Evolutionary conservation across 331 rosid species (phyloP).

Genomic region (Malus hybrid): DNA sequence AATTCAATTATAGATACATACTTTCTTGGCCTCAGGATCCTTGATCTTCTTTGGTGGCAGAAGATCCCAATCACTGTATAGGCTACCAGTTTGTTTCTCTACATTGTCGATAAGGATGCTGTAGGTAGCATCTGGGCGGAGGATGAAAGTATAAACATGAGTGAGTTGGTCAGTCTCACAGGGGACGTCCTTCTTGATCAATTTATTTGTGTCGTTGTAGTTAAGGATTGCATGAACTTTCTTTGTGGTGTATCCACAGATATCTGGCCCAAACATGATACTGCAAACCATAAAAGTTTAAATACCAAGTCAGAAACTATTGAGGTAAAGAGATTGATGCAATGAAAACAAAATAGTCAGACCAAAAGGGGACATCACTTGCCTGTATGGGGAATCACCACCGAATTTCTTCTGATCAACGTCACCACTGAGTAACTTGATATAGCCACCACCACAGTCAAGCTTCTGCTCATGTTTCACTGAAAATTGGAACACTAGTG

Average conservation of each 20-base stretch:
- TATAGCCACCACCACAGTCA: slow-evolving; percentile 99
- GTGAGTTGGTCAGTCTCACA: slow-evolving; percentile 96
- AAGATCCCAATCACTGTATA: slow-evolving; percentile 84
- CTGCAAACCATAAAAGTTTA: slow-evolving; percentile 37
- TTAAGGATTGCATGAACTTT: slow-evolving; percentile 87
- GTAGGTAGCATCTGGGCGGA: slow-evolving; percentile 92
- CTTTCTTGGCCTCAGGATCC: slow-evolving; percentile 95
- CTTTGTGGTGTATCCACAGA: slow-evolving; percentile 97
- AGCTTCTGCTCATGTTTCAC: slow-evolving; percentile 99
- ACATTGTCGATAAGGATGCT: slow-evolving; percentile 82
- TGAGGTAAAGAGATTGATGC: background rate
- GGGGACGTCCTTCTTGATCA: slow-evolving; percentile 98
- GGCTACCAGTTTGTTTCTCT: slow-evolving; percentile 93
- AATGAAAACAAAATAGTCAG: background rate
- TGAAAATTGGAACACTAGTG: slow-evolving; percentile 83
- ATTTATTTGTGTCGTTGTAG: slow-evolving; percentile 69
- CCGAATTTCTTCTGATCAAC: slow-evolving; percentile 28
- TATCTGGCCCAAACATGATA: slow-evolving; percentile 99
- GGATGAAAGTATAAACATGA: slow-evolving; percentile 90
- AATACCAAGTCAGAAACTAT: slow-evolving; percentile 9
- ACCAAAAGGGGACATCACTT: slow-evolving; percentile 6
- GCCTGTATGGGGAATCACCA: slow-evolving; percentile 96
- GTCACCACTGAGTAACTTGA: slow-evolving; percentile 81
- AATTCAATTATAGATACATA: slow-evolving; percentile 8
- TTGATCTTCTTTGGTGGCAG: slow-evolving; percentile 86